Evolutionary conservation across 1,284 basidiomycete species (phyloP), one percentile per base, ranked within the genome.

Genomic region (Heliocybe sulcata): DNA sequence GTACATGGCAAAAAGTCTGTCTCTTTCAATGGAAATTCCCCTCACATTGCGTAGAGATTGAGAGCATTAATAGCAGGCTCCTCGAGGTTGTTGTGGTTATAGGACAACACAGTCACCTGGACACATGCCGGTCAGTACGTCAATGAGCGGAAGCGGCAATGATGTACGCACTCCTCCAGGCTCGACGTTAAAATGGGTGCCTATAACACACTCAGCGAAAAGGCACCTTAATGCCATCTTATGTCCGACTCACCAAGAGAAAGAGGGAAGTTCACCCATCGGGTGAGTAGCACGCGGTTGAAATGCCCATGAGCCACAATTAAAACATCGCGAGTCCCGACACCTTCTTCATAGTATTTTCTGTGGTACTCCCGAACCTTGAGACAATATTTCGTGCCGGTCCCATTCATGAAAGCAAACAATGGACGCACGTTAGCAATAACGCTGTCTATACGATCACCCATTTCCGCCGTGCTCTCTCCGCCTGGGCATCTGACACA

Each of bases 261-360:
- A 27, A 92, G 73, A 3, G 82, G 80, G 64, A 89, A 83, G 25
- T 79, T 69, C 60, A 89, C 81, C 90, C 91, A 93, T 33, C 91
- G 84, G 19, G 90, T 72, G 57, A 96, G 88, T 60, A 96, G 79
- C 56, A 85, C 83, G 55, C 94, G 83, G 56, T 83, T 90, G 69
- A 95, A 94, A 69, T 95, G 92, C 0, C 87, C 90, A 68, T 90
- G 89, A 8, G 87, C 85, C 45, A 90, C 79, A 58, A 92, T 81
- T 54, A 88, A 73, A 45, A 93, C 87, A 60, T 92, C 87, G 27
- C 85, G 78, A 38, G 77, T 76, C 51, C 83, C 77, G 26, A 76
- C 67, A 3, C 82, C 82, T 56, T 83, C 79, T 64, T 87, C 83
- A 58, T 80, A 73, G 72, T 86, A 94, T 64, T 79, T 70, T 56